Evolutionary conservation across 2,329 filamentous ascomycete species (phyloP), one percentile per base, ranked within the genome.

Genomic region (Mycosphaerella sp.): DNA sequence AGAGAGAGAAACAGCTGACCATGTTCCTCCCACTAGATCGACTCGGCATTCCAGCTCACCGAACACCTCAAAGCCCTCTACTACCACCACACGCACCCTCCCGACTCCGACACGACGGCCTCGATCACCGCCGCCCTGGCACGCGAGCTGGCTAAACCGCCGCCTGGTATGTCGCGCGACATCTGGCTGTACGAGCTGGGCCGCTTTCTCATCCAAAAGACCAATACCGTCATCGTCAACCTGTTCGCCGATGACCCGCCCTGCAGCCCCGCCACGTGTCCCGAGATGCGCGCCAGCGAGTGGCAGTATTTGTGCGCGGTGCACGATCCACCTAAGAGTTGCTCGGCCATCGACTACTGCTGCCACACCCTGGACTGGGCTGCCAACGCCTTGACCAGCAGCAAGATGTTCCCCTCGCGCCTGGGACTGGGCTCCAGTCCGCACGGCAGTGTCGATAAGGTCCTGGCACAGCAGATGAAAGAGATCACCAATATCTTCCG

Each of bases 291-390:
- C 66, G 93, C 93, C 2, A 93, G 87, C 27, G 91, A 98, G 74
- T 98, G 93, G 93, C 93, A 98, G 72, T 98, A 97, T 66, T 81
- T 98, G 42, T 98, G 93, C 73, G 93, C 93, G 44, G 93, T 97
- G 2, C 93, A 98, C 68, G 91, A 97, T 66, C 86, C 89, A 44
- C 93, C 93, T 43, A 97, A 97, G 73, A 87, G 86, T 63, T 98
- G 93, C 75, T 96, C 91, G 70, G 93, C 93, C 45, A 96, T 98
- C 66, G 93, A 98, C 72, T 98, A 98, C 73, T 96, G 90, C 78
- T 97, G 91, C 69, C 93, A 98, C 68, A 98, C 93, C 0, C 83
- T 98, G 39, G 93, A 98, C 73, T 97, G 91, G 89, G 93, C 93
- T 2, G 90, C 89, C 51, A 95, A 94, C 64, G 87, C 91, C 16